Evolutionary conservation across 768 basidiomycete genomes (phyloP).

Genomic region (Auricularia cornea): DNA sequence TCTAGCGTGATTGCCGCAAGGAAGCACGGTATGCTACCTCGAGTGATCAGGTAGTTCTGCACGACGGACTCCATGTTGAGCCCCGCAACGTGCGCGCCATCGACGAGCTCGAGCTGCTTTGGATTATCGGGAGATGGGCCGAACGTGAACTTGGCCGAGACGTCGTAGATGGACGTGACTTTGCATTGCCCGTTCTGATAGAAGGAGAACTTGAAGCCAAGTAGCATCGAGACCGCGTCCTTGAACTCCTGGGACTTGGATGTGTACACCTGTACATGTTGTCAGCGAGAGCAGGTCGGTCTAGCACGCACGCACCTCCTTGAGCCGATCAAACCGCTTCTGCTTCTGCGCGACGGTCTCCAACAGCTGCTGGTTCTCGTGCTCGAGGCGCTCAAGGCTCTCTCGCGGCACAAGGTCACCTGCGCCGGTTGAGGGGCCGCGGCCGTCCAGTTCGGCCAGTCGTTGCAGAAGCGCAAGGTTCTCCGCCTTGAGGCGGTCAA

Average conservation of each 20-base stretch:
- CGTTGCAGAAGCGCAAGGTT: slow-evolving; percentile 73
- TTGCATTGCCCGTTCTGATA: slow-evolving; percentile 85
- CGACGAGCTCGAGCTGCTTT: neutral
- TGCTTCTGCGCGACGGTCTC: slow-evolving; percentile 66
- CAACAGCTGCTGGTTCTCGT: slow-evolving; percentile 62
- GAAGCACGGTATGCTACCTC: slow-evolving; percentile 30
- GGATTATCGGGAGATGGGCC: slow-evolving; percentile 33
- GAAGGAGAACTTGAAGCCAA: slow-evolving; percentile 88
- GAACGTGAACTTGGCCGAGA: slow-evolving; percentile 81
- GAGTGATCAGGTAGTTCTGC: neutral
- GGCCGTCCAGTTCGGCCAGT: slow-evolving; percentile 51
- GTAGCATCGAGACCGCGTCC: slow-evolving; percentile 79
- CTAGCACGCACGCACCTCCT: slow-evolving; percentile 50
- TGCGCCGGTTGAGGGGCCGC: slow-evolving; percentile 16
- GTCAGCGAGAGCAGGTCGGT: too few relatives aligned
- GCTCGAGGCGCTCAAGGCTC: slow-evolving; percentile 64
- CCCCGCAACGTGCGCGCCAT: neutral
- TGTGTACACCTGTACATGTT: slow-evolving; percentile 65
- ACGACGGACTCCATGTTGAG: neutral
- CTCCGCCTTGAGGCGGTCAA: slow-evolving; percentile 72
- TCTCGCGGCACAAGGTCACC: slow-evolving; percentile 60
- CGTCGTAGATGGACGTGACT: slow-evolving; percentile 85
- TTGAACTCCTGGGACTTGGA: slow-evolving; percentile 87
- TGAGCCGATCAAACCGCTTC: slow-evolving; percentile 67
- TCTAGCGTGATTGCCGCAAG: slow-evolving; percentile 29